phyloP scores from a whole-genome alignment of 495 filamentous ascomycete genomes.

The Aspergillus incahuasiensis region DNA sequence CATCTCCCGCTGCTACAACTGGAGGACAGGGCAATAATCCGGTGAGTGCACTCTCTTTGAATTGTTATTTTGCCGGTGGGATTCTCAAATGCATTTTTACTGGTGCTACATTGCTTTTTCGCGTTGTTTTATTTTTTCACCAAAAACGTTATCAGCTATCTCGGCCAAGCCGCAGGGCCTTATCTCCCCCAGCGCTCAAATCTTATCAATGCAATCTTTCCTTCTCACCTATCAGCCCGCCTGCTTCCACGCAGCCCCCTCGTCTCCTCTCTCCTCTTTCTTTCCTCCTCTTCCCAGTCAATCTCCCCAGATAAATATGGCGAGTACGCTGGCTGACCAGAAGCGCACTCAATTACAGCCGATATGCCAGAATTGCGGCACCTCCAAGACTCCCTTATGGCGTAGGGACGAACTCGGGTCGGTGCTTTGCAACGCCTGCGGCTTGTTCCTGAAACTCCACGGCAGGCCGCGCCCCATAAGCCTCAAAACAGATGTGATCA shows the following conservation, averaged over 20 bases:
- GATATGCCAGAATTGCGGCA: slow-evolving; percentile 94
- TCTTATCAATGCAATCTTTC: slow-evolving; percentile 44
- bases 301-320: slow-evolving; percentile 42
- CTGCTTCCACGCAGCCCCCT: slow-evolving; percentile 16
- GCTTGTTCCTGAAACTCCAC: slow-evolving; percentile 94
- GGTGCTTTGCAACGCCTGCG: slow-evolving; percentile 99
- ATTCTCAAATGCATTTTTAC: slow-evolving; percentile 7
- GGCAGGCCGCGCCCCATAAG: slow-evolving; percentile 88
- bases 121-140: slow-evolving; percentile 26
- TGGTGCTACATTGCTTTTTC: slow-evolving; percentile 14
- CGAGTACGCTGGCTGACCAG: slow-evolving; percentile 52
- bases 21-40: slow-evolving; percentile 62
- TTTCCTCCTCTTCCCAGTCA: slow-evolving; percentile 16
- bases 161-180: slow-evolving; percentile 41
- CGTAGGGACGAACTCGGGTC: slow-evolving; percentile 92
- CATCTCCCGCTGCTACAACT: slow-evolving; percentile 63
- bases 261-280: slow-evolving; percentile 14
- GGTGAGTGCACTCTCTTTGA: slow-evolving; percentile 44
- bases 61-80: slow-evolving; percentile 5
- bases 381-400: slow-evolving; percentile 94
- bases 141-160: slow-evolving; percentile 34
- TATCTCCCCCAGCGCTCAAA: slow-evolving; percentile 43
- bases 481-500: slow-evolving; percentile 99
- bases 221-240: slow-evolving; percentile 28
- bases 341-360: slow-evolving; percentile 70